A percentile compares a stretch with the other conserved stretches of the same genome.
These are phyloP conservation scores for Claviceps spartinae DNA, from an alignment of 2,329 filamentous ascomycete genomes.

Conservation along the genomic window DNA sequence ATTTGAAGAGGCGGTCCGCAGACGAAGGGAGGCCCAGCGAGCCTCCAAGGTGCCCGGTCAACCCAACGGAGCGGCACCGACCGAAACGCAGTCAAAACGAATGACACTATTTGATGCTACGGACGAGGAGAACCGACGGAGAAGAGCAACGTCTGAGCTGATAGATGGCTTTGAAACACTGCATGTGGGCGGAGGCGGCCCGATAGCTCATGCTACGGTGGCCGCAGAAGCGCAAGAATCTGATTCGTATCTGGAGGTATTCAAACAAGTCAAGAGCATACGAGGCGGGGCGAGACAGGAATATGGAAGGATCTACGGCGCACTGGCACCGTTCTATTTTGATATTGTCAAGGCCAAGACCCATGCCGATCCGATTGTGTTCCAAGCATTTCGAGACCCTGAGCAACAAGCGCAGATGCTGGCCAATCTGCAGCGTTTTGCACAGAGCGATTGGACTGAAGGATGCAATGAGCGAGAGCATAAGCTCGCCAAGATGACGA, in stretches of 20 bases:
- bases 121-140: conserved; percentile 48
- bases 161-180: conserved; percentile 71
- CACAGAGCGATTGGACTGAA: conserved; percentile 64
- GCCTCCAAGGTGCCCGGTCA: conserved; percentile 10
- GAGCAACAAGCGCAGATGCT: conserved; percentile 86
- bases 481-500: conserved; percentile 59
- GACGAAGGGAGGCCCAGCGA: conserved; percentile 37
- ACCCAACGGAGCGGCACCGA: conserved; percentile 8
- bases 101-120: conserved; percentile 62
- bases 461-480: conserved; percentile 60
- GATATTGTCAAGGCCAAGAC: conserved; percentile 61
- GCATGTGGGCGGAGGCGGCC: conserved; percentile 30
- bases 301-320: conserved; percentile 82
- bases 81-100: conserved; percentile 5
- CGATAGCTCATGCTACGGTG: conserved; percentile 15
- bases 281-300: conserved; percentile 77
- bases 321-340: conserved; percentile 75
- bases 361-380: conserved; percentile 70
- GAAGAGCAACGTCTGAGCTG: conserved; percentile 19
- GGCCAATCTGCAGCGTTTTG: conserved; percentile 64
- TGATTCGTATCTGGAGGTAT: conserved; percentile 50
- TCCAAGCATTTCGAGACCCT: conserved; percentile 75
- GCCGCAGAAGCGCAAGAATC: conserved; percentile 42
- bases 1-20: conserved; percentile 58
- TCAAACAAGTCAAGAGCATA: conserved; percentile 61